Percentiles rank a stretch among this genome's conserved stretches.
Conservation (phyloP, 306 rosid genomes). For the Prunus davidiana region DNA sequence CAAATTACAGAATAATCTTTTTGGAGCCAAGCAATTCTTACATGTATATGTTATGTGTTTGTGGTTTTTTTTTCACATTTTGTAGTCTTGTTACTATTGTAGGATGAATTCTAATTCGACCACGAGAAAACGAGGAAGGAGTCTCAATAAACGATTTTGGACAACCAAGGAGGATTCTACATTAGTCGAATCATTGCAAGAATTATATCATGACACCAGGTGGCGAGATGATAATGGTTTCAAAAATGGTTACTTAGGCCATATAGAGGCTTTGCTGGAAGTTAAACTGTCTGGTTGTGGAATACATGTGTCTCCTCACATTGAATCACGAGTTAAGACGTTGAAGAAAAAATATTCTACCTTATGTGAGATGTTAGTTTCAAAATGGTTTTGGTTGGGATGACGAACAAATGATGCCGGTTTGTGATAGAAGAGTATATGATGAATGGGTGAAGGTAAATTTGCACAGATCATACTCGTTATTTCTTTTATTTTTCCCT, state of each 20-base stretch:
- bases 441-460: constrained; percentile 16
- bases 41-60: neutral
- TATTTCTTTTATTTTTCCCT: neutral
- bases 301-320: constrained; percentile 15
- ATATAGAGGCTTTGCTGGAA: constrained; percentile 12
- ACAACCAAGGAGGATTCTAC: constrained; percentile 20
- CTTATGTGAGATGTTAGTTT: constrained; percentile 5
- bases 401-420: constrained; percentile 6
- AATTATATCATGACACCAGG: neutral
- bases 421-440: neutral
- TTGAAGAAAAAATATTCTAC: constrained; percentile 18
- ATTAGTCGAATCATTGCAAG: constrained; percentile 13
- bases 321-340: constrained; percentile 15
- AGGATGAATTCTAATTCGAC: constrained; percentile 3
- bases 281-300: constrained; percentile 16
- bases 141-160: constrained; percentile 10
- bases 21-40: neutral
- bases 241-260: constrained; percentile 12
- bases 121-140: constrained; percentile 8
- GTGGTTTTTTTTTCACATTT: neutral
- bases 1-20: neutral
- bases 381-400: constrained; percentile 12
- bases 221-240: constrained; percentile 11
- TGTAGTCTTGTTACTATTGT: neutral
- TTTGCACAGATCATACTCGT: neutral